Evolutionary conservation across 2,329 filamentous ascomycete genomes (phyloP).

Genomic region (Aspergillus carbonarius): DNA sequence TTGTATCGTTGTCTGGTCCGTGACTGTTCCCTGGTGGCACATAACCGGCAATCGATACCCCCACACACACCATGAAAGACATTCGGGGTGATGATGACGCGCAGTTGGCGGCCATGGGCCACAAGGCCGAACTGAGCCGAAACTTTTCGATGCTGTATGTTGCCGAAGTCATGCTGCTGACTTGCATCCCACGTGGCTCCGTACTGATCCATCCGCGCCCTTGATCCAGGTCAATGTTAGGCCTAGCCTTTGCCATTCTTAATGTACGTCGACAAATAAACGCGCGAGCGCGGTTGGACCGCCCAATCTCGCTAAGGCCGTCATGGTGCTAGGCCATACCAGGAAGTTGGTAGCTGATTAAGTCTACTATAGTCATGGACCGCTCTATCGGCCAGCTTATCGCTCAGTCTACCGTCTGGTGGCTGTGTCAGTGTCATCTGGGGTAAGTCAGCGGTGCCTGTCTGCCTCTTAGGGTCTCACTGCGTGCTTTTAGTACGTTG

Average conservation of each 20-base stretch:
- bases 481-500: neutral
- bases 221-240: constrained; percentile 54
- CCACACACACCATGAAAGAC: constrained; percentile 19
- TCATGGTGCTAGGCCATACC: neutral
- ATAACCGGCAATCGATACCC: neutral
- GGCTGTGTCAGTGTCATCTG: constrained; percentile 71
- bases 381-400: constrained; percentile 58
- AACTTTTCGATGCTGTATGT: constrained; percentile 55
- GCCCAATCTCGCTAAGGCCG: neutral
- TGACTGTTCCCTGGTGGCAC: neutral
- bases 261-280: constrained; percentile 42
- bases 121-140: constrained; percentile 58
- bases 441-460: constrained; percentile 51
- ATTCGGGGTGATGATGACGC: constrained; percentile 44
- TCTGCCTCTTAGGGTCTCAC: neutral
- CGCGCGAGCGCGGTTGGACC: neutral
- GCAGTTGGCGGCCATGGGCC: constrained; percentile 56
- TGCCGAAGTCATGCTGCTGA: neutral
- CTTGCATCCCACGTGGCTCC: neutral
- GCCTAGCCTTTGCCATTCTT: constrained; percentile 62
- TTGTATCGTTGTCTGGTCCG: neutral
- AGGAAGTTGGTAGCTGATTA: constrained; percentile 10
- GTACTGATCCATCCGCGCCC: neutral
- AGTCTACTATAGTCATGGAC: constrained; percentile 53
- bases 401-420: constrained; percentile 66